Percentiles rank a stretch among this genome's conserved stretches.
Evolutionary conservation across 257 asterid genomes (phyloP).

Genomic region (Solanum bulbocastanum): DNA sequence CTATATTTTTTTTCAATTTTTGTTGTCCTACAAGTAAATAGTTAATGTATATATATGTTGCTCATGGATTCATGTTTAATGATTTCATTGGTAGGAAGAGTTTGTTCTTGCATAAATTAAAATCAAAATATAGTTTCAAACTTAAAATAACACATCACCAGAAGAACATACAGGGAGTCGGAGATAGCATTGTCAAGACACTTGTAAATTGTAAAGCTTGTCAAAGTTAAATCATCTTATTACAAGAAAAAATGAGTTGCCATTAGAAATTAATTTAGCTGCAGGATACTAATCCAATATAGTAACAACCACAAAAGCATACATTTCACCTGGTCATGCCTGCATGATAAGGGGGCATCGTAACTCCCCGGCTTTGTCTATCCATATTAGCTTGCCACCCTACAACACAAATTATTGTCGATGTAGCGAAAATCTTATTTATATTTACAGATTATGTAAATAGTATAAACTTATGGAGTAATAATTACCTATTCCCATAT

Average conservation of each 20-base stretch:
- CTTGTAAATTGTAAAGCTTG: neutral
- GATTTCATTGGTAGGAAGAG: neutral
- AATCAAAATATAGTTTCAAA: neutral
- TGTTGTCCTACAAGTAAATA: neutral
- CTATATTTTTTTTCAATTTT: neutral
- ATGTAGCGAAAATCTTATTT: neutral
- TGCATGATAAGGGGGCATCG: neutral
- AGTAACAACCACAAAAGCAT: neutral
- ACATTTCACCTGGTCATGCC: slow-evolving; percentile 6
- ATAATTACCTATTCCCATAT: slow-evolving; percentile 2
- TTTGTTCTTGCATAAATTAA: neutral
- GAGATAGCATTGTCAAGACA: neutral
- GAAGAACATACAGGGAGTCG: neutral
- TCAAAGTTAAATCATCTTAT: neutral
- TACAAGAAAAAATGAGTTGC: neutral
- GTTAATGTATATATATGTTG: neutral
- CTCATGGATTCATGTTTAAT: neutral
- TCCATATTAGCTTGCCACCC: slow-evolving; percentile 16
- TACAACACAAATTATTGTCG: neutral
- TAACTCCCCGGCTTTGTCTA: slow-evolving; percentile 3
- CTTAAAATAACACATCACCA: neutral
- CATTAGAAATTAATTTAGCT: neutral
- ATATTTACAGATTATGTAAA: neutral
- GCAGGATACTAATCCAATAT: neutral
- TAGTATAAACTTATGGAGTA: neutral